Base-by-base conservation (phyloP, 2,329 filamentous ascomycete genomes). In the Fusarium sororula region DNA sequence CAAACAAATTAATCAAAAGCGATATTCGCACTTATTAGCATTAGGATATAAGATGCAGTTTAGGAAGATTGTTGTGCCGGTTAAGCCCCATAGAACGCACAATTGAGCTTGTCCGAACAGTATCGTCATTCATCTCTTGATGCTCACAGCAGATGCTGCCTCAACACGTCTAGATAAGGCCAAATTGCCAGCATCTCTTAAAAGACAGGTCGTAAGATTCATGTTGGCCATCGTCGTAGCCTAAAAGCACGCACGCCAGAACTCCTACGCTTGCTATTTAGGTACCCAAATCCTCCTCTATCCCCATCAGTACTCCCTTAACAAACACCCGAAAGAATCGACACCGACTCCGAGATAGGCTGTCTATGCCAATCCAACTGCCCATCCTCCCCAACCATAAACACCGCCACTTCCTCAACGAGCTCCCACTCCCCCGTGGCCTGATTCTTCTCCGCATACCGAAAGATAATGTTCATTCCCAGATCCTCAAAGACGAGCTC, bases 401-500 rank as follows among this genome's bases (percentile, higher is more conserved):
- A 81, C 10, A 79, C 75, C 1, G 83, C 82, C 14, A 74, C 77
- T 68, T 85, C 83, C 63, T 85, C 83, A 0, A 85, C 72, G 28
- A 84, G 72, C 37, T 79, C 80, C 83, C 83, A 85, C 11, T 69
- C 53, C 0, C 80, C 82, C 2, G 79, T 81, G 7, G 30, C 58
- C 10, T 56, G 64, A 32, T 82, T 75, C 75, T 79, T 82, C 60
- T 80, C 78, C 22, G 81, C 70, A 20, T 79, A 83, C 6, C 83
- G 79, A 54, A 83, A 83, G 57, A 84, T 80, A 32, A 84, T 80
- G 24, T 77, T 81, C 20, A 76, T 76, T 1, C 82, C 82, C 24
- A 83, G 77, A 35, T 83, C 82, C 65, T 83, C 82, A 67, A 84
- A 84, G 11, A 83, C 78, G 3, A 83, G 67, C 60, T 85, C 83